Evolutionary conservation across 768 basidiomycete genomes (phyloP), one percentile per base, ranked within the genome.

Genomic region (Clavaria fumosa): DNA sequence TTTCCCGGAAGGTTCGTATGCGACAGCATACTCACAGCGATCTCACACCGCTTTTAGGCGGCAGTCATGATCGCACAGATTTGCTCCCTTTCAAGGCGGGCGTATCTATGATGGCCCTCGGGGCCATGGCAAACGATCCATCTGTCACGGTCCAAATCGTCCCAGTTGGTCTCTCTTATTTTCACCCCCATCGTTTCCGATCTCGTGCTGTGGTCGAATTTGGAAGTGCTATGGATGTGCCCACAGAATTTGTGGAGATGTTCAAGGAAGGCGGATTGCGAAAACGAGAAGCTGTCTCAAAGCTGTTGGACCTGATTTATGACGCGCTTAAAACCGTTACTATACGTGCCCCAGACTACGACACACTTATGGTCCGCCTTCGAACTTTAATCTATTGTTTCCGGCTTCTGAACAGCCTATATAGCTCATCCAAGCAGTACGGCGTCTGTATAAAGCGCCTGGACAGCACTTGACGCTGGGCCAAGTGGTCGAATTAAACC

Each of bases 151-250:
- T 99, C 52, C 84, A 86, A 55, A 86, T 99, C 44, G 90, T 91
- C 53, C 75, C 90, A 53, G 76, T 89, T 54, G 72, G 81, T 50
- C 50, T 80, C 19, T 75, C 72, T 23, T 79, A 80, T 48, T 79
- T 80, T 53, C 78, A 79, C 54, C 70, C 76, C 1, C 73, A 78
- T 60, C 78, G 79, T 44, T 99, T 97, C 65, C 79, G 95, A 23
- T 95, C 90, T 10, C 75, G 95, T 40, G 95, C 90, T 5, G 95
- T 99, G 19, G 82, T 99, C 34, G 95, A 99, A 53, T 99, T 97
- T 55, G 95, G 95, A 4, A 62, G 72, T 2, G 85, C 91, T 6
- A 60, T 96, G 43, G 82, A 88, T 49, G 85, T 97, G n/a, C 90
- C 93, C n/a, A 50, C 56, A 3, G 88, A 91, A 45, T 63, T 84